A percentile compares a stretch with the other conserved stretches of the same genome.
These are phyloP conservation scores for Penicillium sp. DNA, from an alignment of 2,329 filamentous ascomycete species.

Conservation along the genomic window DNA sequence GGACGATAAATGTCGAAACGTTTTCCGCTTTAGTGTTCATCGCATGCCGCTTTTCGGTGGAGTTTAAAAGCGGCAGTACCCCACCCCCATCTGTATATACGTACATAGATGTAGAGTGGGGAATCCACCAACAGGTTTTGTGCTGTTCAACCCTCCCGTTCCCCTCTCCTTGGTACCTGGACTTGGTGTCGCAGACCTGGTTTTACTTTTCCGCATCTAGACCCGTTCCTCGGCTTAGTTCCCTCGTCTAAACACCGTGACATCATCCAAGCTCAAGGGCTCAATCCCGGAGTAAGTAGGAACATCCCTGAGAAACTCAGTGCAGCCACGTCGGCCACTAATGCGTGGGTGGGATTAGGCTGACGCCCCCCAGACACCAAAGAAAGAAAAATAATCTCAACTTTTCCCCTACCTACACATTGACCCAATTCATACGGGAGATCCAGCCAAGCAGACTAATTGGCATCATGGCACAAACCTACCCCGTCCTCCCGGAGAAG, in stretches of 20 bases:
- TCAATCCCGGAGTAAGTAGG: conserved; percentile 2
- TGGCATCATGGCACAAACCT: conserved; percentile 19
- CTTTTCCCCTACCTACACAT: not conserved
- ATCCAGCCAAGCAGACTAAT: not conserved
- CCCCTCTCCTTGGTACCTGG: not conserved
- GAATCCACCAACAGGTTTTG: conserved; percentile 9
- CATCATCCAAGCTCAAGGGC: conserved; percentile 10
- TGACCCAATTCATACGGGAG: not conserved
- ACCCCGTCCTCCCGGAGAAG: conserved; percentile 37
- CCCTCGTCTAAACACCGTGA: conserved; percentile 2
- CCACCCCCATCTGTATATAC: not conserved
- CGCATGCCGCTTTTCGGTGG: not conserved
- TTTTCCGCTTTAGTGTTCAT: not conserved
- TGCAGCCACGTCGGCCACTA: conserved; percentile 11
- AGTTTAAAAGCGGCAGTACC: not conserved
- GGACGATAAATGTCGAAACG: not conserved
- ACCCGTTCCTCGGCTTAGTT: not conserved
- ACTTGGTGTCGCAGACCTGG: not conserved
- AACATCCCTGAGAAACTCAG: not conserved
- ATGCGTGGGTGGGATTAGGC: conserved; percentile 16
- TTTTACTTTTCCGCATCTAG: not conserved
- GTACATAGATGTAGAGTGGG: not conserved
- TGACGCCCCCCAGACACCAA: not conserved
- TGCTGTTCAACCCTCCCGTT: not conserved
- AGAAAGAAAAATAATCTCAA: conserved; percentile 2